Evolutionary conservation across 306 rosid species (phyloP).

Genomic region (Carpinus fangiana): DNA sequence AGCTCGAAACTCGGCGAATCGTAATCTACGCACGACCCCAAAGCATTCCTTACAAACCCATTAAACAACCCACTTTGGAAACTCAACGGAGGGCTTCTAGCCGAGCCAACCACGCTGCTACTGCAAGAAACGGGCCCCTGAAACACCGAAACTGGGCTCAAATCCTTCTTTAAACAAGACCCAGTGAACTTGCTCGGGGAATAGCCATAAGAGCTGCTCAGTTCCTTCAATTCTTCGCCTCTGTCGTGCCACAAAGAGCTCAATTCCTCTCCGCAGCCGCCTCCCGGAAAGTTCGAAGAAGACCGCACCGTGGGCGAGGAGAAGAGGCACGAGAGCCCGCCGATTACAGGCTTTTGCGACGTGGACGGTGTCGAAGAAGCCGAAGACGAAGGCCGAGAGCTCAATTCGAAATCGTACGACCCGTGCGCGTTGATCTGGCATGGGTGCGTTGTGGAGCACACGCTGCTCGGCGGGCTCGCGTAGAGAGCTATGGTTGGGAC

Average conservation of each 20-base stretch:
- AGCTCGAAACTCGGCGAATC: constrained; percentile 48
- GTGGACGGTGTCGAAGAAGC: constrained; percentile 62
- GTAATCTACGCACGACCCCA: constrained; percentile 77
- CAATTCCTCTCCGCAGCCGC: constrained; percentile 55
- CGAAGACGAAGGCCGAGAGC: constrained; percentile 68
- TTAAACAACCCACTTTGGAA: constrained; percentile 52
- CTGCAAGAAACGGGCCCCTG: constrained; percentile 84
- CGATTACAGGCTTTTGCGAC: constrained; percentile 66
- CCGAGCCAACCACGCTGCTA: constrained; percentile 47
- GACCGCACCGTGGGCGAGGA: constrained; percentile 67
- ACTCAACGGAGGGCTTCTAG: constrained; percentile 26
- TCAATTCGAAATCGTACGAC: constrained; percentile 70
- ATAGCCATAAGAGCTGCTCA: constrained; percentile 71
- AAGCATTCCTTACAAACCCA: constrained; percentile 83
- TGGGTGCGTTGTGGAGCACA: constrained; percentile 77
- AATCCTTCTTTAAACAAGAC: constrained; percentile 63
- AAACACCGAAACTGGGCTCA: constrained; percentile 89
- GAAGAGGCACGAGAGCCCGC: constrained; percentile 78
- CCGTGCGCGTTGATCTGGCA: constrained; percentile 70
- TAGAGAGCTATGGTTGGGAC: constrained; percentile 85
- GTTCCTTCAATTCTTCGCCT: constrained; percentile 74
- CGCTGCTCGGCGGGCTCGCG: constrained; percentile 86
- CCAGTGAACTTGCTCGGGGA: constrained; percentile 61
- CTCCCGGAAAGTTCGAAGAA: constrained; percentile 51
- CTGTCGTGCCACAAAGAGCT: constrained; percentile 55